Evolutionary conservation across 2,329 filamentous ascomycete genomes (phyloP).

Genomic region (Fusarium algeriense): DNA sequence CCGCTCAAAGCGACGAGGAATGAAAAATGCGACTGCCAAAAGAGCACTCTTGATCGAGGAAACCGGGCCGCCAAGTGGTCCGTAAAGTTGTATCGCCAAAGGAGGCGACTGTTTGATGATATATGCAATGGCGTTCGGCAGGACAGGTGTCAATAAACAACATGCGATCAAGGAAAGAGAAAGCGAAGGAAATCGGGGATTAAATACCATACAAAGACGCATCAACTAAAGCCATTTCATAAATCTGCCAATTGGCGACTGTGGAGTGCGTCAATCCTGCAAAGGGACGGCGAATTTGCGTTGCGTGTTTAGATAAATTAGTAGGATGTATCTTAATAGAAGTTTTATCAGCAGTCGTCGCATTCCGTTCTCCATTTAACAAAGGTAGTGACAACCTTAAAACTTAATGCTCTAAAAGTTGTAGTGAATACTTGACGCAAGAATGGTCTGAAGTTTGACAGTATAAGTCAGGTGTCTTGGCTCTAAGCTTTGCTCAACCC

Average conservation of each 20-base stretch:
- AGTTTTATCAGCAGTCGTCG: conserved; percentile 45
- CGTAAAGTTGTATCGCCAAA: conserved; percentile 31
- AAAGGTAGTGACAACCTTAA: neutral
- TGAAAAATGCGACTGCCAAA: conserved; percentile 43
- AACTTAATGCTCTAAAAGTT: neutral
- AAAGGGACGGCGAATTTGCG: conserved; percentile 36
- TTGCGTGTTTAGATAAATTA: conserved; percentile 50
- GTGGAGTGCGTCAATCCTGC: conserved; percentile 36
- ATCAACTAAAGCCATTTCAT: conserved; percentile 24
- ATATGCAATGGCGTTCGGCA: conserved; percentile 50
- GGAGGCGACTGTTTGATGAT: conserved; percentile 47
- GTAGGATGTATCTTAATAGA: conserved; percentile 60
- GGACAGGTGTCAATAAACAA: conserved; percentile 44
- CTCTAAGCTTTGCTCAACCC: conserved; percentile 9
- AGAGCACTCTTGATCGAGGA: conserved; percentile 3
- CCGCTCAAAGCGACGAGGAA: conserved; percentile 67
- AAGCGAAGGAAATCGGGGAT: conserved; percentile 36
- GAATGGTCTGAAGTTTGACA: neutral
- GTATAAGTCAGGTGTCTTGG: conserved; percentile 27
- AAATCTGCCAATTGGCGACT: conserved; percentile 19
- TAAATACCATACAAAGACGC: conserved; percentile 48
- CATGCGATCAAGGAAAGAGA: conserved; percentile 45
- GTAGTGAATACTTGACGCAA: neutral
- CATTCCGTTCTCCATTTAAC: neutral
- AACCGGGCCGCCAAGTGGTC: conserved; percentile 17